phyloP scores from a whole-genome alignment of 805 yeast genomes.

The Wickerhamiella azyma region DNA sequence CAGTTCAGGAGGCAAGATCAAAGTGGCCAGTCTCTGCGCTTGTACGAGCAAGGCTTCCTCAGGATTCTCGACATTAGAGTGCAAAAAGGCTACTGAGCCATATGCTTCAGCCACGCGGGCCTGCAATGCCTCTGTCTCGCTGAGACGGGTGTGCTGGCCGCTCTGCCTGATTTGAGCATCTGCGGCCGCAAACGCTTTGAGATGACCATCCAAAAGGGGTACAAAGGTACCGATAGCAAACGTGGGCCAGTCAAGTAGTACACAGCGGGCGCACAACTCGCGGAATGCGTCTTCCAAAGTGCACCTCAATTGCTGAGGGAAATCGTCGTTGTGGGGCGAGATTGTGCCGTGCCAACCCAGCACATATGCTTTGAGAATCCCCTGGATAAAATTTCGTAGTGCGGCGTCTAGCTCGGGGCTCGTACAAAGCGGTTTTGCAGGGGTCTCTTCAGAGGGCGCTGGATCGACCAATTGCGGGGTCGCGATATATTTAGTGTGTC shows the following conservation, averaged over 20 bases:
- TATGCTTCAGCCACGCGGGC: slow-evolving; percentile 33
- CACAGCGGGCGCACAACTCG: not conserved
- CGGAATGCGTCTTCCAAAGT: not conserved
- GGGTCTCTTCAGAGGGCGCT: not conserved
- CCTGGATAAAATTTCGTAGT: not conserved
- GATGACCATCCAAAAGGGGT: slow-evolving; percentile 57
- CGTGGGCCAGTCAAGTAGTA: slow-evolving; percentile 37
- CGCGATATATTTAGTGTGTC: not conserved
- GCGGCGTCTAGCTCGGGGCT: slow-evolving; percentile 1
- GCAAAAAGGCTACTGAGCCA: slow-evolving; percentile 27
- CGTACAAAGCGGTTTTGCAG: not conserved
- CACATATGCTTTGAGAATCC: not conserved
- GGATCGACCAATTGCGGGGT: not conserved
- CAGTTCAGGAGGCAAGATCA: slow-evolving; percentile 32
- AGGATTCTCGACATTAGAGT: slow-evolving; percentile 32
- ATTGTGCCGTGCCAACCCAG: slow-evolving; percentile 3
- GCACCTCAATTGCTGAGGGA: not conserved
- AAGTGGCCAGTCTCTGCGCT: slow-evolving; percentile 34
- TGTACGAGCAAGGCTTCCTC: slow-evolving; percentile 34
- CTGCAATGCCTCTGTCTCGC: slow-evolving; percentile 29
- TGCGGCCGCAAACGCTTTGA: slow-evolving; percentile 35
- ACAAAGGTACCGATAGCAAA: slow-evolving; percentile 43
- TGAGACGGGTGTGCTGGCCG: slow-evolving; percentile 18
- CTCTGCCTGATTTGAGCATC: slow-evolving; percentile 23
- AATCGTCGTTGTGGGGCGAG: slow-evolving; percentile 1